phyloP scores from a whole-genome alignment of 768 basidiomycete species.

The Candolleomyces efflorescens region DNA sequence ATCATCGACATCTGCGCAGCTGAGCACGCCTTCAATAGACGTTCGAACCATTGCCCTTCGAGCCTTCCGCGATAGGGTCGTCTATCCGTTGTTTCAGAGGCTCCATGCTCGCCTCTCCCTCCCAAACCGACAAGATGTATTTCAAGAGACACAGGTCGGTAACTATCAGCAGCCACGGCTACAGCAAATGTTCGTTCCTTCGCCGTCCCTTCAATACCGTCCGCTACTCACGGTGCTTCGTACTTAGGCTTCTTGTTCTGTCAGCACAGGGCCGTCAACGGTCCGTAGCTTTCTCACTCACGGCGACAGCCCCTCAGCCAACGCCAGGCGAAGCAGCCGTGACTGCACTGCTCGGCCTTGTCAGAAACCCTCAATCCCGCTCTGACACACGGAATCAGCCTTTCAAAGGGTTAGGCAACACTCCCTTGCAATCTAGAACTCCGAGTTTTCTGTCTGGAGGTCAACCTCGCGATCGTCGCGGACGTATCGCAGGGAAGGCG shows the following conservation, averaged over 20 bases:
- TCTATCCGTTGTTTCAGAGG: conserved; percentile 58
- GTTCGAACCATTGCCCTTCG: conserved; percentile 77
- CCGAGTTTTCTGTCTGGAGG: conserved; percentile 73
- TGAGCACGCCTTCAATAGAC: conserved; percentile 56
- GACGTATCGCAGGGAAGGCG: conserved; percentile 59
- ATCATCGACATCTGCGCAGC: conserved; percentile 31
- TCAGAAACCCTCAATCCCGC: conserved; percentile 50
- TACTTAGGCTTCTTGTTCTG: conserved; percentile 64
- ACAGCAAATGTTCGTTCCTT: conserved; percentile 66
- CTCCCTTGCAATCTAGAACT: conserved; percentile 32
- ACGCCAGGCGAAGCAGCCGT: conserved; percentile 66
- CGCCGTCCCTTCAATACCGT: not conserved
- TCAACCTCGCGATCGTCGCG: conserved; percentile 72
- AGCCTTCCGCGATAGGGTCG: conserved; percentile 76
- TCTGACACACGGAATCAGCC: conserved; percentile 28
- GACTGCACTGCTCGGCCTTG: conserved; percentile 57
- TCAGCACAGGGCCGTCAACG: conserved; percentile 64
- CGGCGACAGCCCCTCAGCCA: conserved; percentile 50
- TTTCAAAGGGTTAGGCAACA: conserved; percentile 16
- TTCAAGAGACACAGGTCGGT: conserved; percentile 39
- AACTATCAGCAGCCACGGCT: conserved; percentile 64
- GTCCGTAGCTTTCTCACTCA: conserved; percentile 55
- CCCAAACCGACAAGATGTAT: conserved; percentile 50
- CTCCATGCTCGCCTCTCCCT: conserved; percentile 54
- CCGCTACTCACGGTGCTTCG: conserved; percentile 1